Conservation (phyloP, 768 basidiomycete genomes). For the Xerocomus potaroensis region DNA sequence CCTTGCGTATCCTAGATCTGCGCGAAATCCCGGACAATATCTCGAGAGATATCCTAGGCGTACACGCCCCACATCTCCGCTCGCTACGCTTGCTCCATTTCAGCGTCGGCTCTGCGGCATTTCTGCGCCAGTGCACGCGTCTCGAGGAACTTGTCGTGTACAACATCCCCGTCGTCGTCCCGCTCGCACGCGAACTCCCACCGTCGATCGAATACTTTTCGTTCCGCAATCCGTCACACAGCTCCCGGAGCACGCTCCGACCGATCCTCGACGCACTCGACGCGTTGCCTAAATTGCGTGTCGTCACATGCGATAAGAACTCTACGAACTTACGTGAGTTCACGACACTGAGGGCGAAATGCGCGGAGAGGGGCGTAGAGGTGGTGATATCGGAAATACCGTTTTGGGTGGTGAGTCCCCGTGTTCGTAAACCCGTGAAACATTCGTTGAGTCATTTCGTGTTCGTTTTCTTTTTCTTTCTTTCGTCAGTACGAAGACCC, state of each 20-base stretch:
- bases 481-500: constrained; percentile 35
- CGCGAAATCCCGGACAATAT: constrained; percentile 32
- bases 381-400: constrained; percentile 29
- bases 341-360: constrained; percentile 22
- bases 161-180: constrained; percentile 32
- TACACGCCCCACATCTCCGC: constrained; percentile 33
- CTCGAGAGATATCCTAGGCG: constrained; percentile 24
- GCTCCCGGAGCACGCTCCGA: constrained; percentile 20
- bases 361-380: constrained; percentile 27
- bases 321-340: constrained; percentile 21
- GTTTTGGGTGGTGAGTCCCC: constrained; percentile 34
- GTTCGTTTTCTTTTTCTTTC: neutral
- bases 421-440: neutral
- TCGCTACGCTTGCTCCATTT: constrained; percentile 41
- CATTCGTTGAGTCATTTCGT: neutral
- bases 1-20: constrained; percentile 39
- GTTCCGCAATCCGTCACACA: constrained; percentile 30
- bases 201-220: constrained; percentile 38
- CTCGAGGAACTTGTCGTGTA: constrained; percentile 38
- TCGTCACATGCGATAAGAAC: constrained; percentile 35
- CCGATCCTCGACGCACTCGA: constrained; percentile 32
- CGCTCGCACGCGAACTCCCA: constrained; percentile 32
- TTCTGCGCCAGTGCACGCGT: constrained; percentile 34
- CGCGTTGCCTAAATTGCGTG: constrained; percentile 31
- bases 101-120: constrained; percentile 28